These are phyloP conservation scores for Melampsora occidentalis DNA, from an alignment of 1,284 basidiomycete genomes.

Conservation along the genomic window DNA sequence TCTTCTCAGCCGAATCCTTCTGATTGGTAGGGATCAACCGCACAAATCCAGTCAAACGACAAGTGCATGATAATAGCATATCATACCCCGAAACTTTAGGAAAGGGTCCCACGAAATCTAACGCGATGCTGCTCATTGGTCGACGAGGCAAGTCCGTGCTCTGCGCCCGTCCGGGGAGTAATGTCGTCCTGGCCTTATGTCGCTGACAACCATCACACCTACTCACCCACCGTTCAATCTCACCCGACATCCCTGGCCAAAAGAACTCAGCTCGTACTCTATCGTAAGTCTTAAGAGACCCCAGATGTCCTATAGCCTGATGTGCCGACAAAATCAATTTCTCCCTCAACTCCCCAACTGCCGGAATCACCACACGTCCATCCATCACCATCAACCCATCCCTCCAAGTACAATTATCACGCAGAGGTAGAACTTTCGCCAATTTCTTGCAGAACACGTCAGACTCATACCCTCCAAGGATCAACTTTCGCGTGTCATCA, in stretches of 20 bases:
- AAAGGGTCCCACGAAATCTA: constrained; percentile 24
- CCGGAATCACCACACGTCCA: too few relatives aligned
- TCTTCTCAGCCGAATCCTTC: constrained; percentile 18
- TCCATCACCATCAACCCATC: too few relatives aligned
- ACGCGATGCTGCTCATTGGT: not conserved
- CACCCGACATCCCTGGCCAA: not conserved
- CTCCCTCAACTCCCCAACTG: too few relatives aligned
- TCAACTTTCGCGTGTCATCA: too few relatives aligned
- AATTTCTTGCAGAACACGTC: too few relatives aligned
- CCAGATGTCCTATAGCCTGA: not conserved
- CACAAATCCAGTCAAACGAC: not conserved
- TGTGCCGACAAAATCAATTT: not conserved
- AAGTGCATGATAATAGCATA: not conserved
- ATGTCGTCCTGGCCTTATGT: not conserved
- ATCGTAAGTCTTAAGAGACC: not conserved
- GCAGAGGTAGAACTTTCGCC: too few relatives aligned
- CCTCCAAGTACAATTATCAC: too few relatives aligned
- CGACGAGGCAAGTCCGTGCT: not conserved
- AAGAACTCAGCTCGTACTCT: not conserved
- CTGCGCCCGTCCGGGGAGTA: not conserved
- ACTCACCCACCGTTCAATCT: not conserved
- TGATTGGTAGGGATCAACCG: constrained; percentile 1
- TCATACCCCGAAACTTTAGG: not conserved
- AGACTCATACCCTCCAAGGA: too few relatives aligned
- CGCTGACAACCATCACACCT: not conserved